phyloP scores from a whole-genome alignment of 2,329 filamentous ascomycete species.

The Aureobasidium zeae region DNA sequence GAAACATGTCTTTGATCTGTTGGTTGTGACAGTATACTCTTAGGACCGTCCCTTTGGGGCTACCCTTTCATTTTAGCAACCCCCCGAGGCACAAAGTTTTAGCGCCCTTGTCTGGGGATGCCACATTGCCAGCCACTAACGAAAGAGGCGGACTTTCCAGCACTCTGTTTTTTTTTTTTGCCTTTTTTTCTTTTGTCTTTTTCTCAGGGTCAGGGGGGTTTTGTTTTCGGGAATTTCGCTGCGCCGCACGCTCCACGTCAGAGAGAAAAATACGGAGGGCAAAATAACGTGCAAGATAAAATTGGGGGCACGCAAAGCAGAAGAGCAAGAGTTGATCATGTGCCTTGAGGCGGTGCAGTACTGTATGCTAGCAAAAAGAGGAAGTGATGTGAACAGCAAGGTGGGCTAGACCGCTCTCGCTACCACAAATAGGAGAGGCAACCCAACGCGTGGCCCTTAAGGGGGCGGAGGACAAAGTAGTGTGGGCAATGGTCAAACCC shows the following conservation, averaged over 20 bases:
- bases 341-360: background rate
- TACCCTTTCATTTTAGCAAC: no score
- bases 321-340: no score
- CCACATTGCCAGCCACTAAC: conserved; percentile 5
- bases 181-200: background rate
- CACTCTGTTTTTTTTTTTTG: no score
- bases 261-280: background rate
- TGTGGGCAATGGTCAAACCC: conserved; percentile 10
- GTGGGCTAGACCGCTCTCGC: background rate
- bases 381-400: background rate
- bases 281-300: no score
- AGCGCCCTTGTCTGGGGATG: conserved; percentile 5
- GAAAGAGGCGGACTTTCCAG: conserved; percentile 4
- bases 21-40: no score
- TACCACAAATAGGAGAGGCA: background rate
- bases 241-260: background rate
- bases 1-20: no score
- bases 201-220: no score
- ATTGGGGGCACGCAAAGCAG: no score
- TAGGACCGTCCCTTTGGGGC: no score
- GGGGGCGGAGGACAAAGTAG: background rate
- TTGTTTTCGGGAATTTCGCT: no score
- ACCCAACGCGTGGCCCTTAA: conserved; percentile 4
- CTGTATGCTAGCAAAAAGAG: background rate
- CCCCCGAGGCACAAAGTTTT: background rate